Evolutionary conservation across 495 filamentous ascomycete genomes (phyloP), one percentile per base, ranked within the genome.

Genomic region (Penicillium ochrochloron): DNA sequence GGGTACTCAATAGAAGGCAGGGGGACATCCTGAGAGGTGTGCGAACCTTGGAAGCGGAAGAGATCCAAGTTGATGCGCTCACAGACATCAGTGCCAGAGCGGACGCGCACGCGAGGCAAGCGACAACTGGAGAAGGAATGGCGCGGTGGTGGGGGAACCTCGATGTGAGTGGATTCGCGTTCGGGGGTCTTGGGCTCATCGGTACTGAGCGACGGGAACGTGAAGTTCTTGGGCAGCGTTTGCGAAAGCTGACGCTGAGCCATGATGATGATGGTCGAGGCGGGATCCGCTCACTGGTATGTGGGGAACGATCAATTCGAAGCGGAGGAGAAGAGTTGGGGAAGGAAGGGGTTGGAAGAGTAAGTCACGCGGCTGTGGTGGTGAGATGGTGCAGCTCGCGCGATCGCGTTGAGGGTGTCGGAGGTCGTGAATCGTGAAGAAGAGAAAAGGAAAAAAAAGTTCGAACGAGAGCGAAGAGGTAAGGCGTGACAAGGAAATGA

Each of bases 201-300:
- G 57, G 76, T 74, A 67, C 79, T 78, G 25, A 76, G 71, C 56
- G 84, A 86, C 73, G 87, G 81, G 66, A 88, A 89, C 27, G 80
- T 84, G 73, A 89, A 89, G 75, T 85, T 87, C 56, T 87, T 83
- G 25, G 88, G 88, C 35, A 90, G 82, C 15, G 86, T 88, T 61
- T 86, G 87, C 66, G 86, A 89, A 31, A 88, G 77, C 61, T 80
- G 82, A 69, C 75, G 74, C 67, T 74, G 74, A 62, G 80, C 74
- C 83, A 85, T 85, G 68, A 57, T 76, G 74, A 48, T 53, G 15
- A 57, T 59, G 50, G 55, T 66, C 46, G 60, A 63, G 54, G 60
- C 39, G 55, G 27, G 35, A 54, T 37, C 19, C 44, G 56, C 62
- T 63, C 48, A 42, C 56, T 52, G 58, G 54, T 52, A 55, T 64